Base-by-base conservation (phyloP, 768 basidiomycete genomes). In the Hirschioporus abietinus region DNA sequence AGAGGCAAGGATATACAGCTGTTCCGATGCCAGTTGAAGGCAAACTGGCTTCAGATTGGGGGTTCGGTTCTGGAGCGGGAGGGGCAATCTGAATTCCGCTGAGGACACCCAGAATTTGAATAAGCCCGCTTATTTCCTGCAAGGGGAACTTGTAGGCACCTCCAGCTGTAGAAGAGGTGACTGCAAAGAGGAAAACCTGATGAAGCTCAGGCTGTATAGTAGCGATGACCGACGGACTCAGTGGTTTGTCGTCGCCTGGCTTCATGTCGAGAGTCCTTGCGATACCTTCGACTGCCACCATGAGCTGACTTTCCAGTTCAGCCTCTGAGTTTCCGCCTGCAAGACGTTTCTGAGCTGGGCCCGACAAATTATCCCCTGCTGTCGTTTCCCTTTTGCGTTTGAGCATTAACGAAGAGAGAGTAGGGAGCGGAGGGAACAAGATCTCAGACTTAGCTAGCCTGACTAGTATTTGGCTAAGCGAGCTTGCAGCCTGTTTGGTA, bases 61-160 rank as follows among this genome's bases (percentile, higher is more conserved):
- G 15, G 42, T 20, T 52, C 12, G 12, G 12, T 52, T 52, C 12
- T 20, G 42, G 42, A 20, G 42, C 42, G 1, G 79, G 69, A 20
- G 79, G 75, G 10, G 78, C 81, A 64, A 93, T 92, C 70, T 87
- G 89, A 58, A 91, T 88, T 1, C 88, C 90, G 68, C 88, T 90
- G 67, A 93, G 83, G 35, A 93, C 88, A 23, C 91, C 91, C 59
- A 93, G 83, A 69, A 92, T 89, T 71, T 93, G 91, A 66, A 93
- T 90, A 64, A 93, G 81, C n/a, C 89, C 90, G 58, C 87, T 85
- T 57, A 93, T 84, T 75, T 93, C 91, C 73, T 91, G 90, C 1
- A 93, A 77, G 0, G 81, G 79, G 66, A 84, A 82, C 78, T 83
- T 85, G 64, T 83, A 83, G 62, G 73, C 78, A 34, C 84, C 87